These are phyloP conservation scores for Spraguea lophii DNA, from an alignment of 371 early-diverging fungal species.

Conservation along the genomic window DNA sequence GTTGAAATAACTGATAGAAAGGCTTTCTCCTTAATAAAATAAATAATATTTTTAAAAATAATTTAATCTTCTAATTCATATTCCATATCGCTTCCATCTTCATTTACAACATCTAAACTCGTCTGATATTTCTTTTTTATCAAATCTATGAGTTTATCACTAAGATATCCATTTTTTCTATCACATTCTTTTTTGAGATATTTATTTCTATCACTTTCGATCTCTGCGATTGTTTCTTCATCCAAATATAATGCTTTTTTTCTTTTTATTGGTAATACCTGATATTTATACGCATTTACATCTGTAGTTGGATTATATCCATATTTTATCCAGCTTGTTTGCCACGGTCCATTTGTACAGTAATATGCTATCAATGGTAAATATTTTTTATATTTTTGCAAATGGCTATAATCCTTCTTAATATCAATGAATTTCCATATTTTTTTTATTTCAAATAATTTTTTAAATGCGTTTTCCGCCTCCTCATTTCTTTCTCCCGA, in stretches of 20 bases:
- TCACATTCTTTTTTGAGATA: not conserved
- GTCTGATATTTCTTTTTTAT: too few relatives aligned
- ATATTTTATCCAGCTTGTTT: slow-evolving; percentile 35
- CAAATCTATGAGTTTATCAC: too few relatives aligned
- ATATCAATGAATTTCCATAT: not conserved
- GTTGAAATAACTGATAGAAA: too few relatives aligned
- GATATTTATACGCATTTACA: slow-evolving; percentile 33
- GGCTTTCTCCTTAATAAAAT: too few relatives aligned
- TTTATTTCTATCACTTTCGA: not conserved
- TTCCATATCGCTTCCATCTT: too few relatives aligned
- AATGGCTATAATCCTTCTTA: not conserved
- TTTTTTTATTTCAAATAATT: not conserved
- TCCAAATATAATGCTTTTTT: not conserved
- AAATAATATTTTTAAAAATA: too few relatives aligned
- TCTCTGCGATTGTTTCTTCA: not conserved
- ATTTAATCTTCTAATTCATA: too few relatives aligned
- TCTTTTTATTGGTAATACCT: slow-evolving; percentile 12
- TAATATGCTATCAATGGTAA: slow-evolving; percentile 32
- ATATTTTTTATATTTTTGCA: too few relatives aligned
- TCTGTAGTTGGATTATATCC: slow-evolving; percentile 39
- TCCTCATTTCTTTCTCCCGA: not conserved
- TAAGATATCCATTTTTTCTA: not conserved
- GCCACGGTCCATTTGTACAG: slow-evolving; percentile 40
- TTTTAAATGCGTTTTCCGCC: slow-evolving; percentile 1
- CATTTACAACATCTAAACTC: too few relatives aligned